Evolutionary conservation across 768 basidiomycete species (phyloP), one percentile per base, ranked within the genome.

Genomic region (Boletales sp.): DNA sequence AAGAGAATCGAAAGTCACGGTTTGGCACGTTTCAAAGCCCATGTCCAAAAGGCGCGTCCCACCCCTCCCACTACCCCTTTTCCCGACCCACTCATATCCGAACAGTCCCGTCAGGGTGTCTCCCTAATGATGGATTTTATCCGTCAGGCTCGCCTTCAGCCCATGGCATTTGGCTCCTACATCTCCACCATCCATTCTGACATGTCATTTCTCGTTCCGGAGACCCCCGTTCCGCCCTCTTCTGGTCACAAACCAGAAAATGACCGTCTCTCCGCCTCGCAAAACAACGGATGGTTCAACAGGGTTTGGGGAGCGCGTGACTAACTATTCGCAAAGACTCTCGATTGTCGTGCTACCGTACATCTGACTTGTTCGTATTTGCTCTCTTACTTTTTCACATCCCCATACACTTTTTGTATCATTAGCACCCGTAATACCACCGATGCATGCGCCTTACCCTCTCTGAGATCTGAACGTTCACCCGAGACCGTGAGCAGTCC

Each of bases 1-100:
- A 90, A 83, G 67, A 75, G 81, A 51, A 93, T 95, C 41, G 94
- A 96, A 69, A 87, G 73, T 48, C 90, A 91, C 58, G 94, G 91
- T 17, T 68, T 93, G 46, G 82, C 81, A 11, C 82, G 81, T 54
- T 94, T 95, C 73, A 91, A 94, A 67, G 81, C 85, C 15, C 90
- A 96, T 62, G 74, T 94, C 44, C 90, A 94, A 68, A 78, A 82
- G 60, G 94, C 87, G 64, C 47, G 84, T 70, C 34, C 39, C 34
- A n/a, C 3, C 44, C 37, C 47, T 33, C 25, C 25, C 25, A 28
- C 25, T 46, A 37, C 28, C 13, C 14, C 46, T 25, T 17, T 25
- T 15, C 14, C 40, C 12, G 0, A 15, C 39, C n/a, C 30, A 19
- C 56, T 49, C 40, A 54, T 34, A 14, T 44, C 34, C 48, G 11